Conservation (phyloP, 257 asterid genomes). For the Cinchona pubescens region DNA sequence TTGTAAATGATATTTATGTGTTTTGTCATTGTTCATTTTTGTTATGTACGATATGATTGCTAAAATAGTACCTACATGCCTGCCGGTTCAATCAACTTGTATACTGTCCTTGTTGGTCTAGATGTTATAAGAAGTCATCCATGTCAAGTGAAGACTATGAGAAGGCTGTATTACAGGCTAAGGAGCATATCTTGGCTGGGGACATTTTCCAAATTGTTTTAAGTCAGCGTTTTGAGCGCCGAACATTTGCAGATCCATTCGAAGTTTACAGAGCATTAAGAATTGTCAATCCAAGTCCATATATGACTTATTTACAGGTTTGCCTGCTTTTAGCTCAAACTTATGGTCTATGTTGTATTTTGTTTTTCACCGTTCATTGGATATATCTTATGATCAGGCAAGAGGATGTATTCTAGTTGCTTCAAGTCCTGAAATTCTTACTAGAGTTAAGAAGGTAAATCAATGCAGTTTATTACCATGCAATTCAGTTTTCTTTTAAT, state of each 20-base stretch:
- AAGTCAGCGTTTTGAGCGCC: slow-evolving; percentile 94
- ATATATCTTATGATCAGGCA: slow-evolving; percentile 47
- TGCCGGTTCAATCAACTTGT: slow-evolving; percentile 71
- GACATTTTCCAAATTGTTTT: slow-evolving; percentile 97
- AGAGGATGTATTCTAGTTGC: slow-evolving; percentile 93
- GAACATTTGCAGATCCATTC: slow-evolving; percentile 95
- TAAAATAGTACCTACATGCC: slow-evolving; percentile 70
- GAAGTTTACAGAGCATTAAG: slow-evolving; percentile 96
- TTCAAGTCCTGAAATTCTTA: slow-evolving; percentile 98
- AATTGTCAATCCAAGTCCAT: slow-evolving; percentile 97
- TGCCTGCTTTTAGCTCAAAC: slow-evolving; percentile 27
- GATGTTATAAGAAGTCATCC: slow-evolving; percentile 60
- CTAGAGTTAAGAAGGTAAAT: slow-evolving; percentile 80
- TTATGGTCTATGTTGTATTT: slow-evolving; percentile 6
- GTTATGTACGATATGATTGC: slow-evolving; percentile 23
- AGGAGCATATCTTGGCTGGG: slow-evolving; percentile 96
- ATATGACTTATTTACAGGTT: slow-evolving; percentile 94
- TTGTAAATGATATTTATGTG: background rate
- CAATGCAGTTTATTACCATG: background rate
- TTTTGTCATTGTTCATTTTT: slow-evolving; percentile 16
- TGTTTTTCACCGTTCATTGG: background rate
- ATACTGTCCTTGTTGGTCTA: slow-evolving; percentile 71
- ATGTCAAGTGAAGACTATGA: slow-evolving; percentile 72
- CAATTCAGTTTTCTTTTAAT: background rate
- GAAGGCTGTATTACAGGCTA: slow-evolving; percentile 73